Base-by-base conservation (phyloP, 345 rosid genomes). In the Nephelium lappaceum region DNA sequence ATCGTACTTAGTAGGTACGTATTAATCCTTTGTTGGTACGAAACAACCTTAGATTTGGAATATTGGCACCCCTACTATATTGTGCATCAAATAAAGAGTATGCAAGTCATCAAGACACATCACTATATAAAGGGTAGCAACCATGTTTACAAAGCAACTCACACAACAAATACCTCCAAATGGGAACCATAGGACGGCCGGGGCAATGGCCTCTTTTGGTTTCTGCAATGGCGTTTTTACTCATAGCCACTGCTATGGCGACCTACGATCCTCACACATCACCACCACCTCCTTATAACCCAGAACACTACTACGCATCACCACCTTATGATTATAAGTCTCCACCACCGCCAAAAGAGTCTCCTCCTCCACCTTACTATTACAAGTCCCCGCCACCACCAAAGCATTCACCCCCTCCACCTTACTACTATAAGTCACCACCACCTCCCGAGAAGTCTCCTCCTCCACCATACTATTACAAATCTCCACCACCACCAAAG, bases 161-260 rank as follows among this genome's bases (percentile, higher is more conserved):
- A 79, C 5, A 71, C 24, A 75, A 45, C 45, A 72, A 11, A 21
- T 9, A 62, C 61, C 71, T 42, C 8, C 27, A 67, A 7, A 88
- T 88, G 89, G 86, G 72, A 70, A 66, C 51, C 70, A 62, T 60
- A 36, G 47, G 42, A 49, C 60, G 65, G 71, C 71, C 70, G 76
- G 75, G 60, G n/a, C 60, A 53, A 53, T 53, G 60, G 60, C 60
- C 60, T 19, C 60, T 53, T 53, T 14, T 53, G 60, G 60, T 53
- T 53, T 53, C 21, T 6, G n/a, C 60, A 4, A 53, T 53, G 19
- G 60, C n/a, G n/a, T 53, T 53, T 53, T 53, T 53, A 53, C 60
- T 53, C 1, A 53, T 53, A 53, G 60, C 60, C 21, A 53, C 60
- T 16, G 60, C 36, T 31, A 4, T 4, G 36, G 36, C 36, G 36